These are phyloP conservation scores for Tetradesmus obliquus DNA, from an alignment of 139 green algal species.

Conservation along the genomic window DNA sequence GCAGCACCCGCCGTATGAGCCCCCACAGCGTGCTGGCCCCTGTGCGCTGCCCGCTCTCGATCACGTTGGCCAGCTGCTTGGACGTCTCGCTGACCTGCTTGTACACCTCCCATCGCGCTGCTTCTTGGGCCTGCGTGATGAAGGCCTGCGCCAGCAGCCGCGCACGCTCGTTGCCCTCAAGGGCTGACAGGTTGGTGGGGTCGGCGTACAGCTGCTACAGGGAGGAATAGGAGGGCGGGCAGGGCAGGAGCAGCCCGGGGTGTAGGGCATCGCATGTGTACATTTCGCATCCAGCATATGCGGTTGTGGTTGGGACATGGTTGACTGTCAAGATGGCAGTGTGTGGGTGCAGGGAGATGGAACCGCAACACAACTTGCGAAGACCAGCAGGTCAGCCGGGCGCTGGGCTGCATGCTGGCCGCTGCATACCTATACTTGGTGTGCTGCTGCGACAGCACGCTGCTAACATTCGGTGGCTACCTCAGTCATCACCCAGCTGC, in stretches of 20 bases:
- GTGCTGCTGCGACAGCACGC: no score
- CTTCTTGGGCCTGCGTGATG: not conserved
- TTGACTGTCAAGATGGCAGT: no score
- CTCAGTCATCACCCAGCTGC: not conserved
- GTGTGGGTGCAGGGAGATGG: no score
- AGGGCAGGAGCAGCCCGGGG: not conserved
- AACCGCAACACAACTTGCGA: no score
- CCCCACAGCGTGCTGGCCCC: conserved; percentile 8
- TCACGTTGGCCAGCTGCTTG: conserved; percentile 45
- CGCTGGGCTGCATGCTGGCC: no score
- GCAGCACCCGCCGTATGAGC: not conserved
- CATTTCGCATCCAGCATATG: no score
- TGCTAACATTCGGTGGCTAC: not conserved
- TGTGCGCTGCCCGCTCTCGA: conserved; percentile 31
- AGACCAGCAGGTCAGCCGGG: no score
- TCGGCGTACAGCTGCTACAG: conserved; percentile 13
- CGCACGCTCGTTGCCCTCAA: conserved; percentile 1
- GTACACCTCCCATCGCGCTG: conserved; percentile 34
- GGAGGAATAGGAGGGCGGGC: not conserved
- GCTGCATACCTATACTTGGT: no score
- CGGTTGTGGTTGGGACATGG: no score
- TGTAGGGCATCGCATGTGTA: not conserved
- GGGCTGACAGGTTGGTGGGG: conserved; percentile 20
- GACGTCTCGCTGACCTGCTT: conserved; percentile 23
- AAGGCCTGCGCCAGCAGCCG: conserved; percentile 30